Conservation (phyloP, 2,329 filamentous ascomycete species). For the Monilinia polystroma region DNA sequence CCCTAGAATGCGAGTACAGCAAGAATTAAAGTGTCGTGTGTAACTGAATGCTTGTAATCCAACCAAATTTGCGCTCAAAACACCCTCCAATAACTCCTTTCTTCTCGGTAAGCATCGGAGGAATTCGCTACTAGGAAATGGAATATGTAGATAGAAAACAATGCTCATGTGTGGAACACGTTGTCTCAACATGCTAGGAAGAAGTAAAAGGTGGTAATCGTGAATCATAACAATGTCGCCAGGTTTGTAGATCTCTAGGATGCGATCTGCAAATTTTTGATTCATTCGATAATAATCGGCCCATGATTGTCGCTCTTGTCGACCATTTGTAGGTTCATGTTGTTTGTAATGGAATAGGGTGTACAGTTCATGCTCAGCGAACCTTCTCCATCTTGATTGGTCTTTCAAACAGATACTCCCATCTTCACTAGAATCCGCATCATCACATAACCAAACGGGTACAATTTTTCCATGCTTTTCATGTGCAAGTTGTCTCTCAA, state of each 20-base stretch:
- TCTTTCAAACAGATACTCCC: constrained; percentile 73
- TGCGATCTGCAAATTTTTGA: constrained; percentile 84
- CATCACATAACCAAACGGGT: constrained; percentile 86
- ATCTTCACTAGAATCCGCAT: constrained; percentile 61
- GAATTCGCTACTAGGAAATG: constrained; percentile 95
- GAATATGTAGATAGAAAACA: constrained; percentile 89
- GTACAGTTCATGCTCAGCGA: constrained; percentile 89
- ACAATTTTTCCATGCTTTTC: constrained; percentile 75
- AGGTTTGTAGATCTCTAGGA: constrained; percentile 84
- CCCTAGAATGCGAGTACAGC: constrained; percentile 86
- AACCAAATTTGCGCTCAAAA: constrained; percentile 87
- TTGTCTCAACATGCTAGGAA: constrained; percentile 86
- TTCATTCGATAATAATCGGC: constrained; percentile 93
- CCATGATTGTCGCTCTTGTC: constrained; percentile 80
- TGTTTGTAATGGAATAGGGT: constrained; percentile 96
- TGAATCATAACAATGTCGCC: constrained; percentile 92
- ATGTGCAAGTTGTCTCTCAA: constrained; percentile 72
- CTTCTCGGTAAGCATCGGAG: constrained; percentile 82
- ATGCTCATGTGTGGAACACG: constrained; percentile 87
- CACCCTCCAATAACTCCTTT: constrained; percentile 86
- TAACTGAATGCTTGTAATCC: constrained; percentile 97
- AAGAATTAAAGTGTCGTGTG: constrained; percentile 90
- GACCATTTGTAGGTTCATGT: constrained; percentile 83
- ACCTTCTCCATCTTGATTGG: constrained; percentile 82
- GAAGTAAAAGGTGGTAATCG: constrained; percentile 88